Evolutionary conservation across 192 early-diverging fungal species (phyloP), one percentile per base, ranked within the genome.

Genomic region (Kickxella alabastrina): DNA sequence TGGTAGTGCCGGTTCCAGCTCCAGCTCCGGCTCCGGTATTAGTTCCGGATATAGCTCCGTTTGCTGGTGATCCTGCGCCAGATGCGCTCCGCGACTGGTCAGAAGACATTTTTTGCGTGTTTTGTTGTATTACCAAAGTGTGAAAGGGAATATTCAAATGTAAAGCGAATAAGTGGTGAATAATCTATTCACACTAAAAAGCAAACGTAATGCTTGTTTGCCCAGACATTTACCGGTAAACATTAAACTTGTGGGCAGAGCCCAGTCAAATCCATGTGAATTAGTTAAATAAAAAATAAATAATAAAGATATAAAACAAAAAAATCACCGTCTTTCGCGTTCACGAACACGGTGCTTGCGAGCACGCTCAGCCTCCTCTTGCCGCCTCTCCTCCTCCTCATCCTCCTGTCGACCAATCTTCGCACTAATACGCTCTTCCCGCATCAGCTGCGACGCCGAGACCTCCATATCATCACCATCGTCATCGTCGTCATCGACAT

Each of bases 401-500:
- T 75, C 71, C 24, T 75, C 65, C 25, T 59, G 34, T 9, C 57
- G 58, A 8, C 71, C 71, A 26, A 76, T 56, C 17, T 36, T 55
- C 5, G 67, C 65, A 12, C 73, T 76, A 24, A 62, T 62, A 4
- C 51, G 43, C 17, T 76, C 73, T 29, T 76, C 73, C 35, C 62
- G 58, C 65, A 76, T 64, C 32, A 51, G 67, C 49, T 76, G 66
- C 34, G 43, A 42, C 0, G 67, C 68, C 13, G 73, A 76, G 2
- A 56, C 57, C 32, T 76, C 73, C 73, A 76, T 76, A 40, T 65
- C 56, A 37, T 62, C 43, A 40, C 62, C 56, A 37, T 62, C 43
- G 23, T 76, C 73, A 10, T 69, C 67, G n/a, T 75, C 65, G 25
- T 70, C 73, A 15, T 69, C 61, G 23, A 76, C 67, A 25, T 76